Conservation (phyloP, 495 filamentous ascomycete genomes). For the Echria macrotheca region DNA sequence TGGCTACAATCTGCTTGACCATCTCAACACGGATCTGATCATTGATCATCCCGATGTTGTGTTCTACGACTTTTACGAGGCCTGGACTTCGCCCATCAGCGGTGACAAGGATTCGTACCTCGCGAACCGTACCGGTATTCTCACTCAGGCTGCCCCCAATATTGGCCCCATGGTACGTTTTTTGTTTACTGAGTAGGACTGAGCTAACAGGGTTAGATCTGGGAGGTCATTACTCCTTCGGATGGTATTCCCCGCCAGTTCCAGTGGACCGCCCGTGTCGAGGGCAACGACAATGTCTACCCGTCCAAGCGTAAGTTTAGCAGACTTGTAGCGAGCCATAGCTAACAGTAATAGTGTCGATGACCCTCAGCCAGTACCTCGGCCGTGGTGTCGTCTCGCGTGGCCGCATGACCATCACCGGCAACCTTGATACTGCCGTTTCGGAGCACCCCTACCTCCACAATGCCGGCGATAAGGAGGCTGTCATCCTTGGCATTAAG, state of each 20-base stretch:
- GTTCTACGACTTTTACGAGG: constrained; percentile 61
- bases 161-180: constrained; percentile 52
- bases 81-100: constrained; percentile 41
- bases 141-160: constrained; percentile 64
- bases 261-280: constrained; percentile 61
- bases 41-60: constrained; percentile 56
- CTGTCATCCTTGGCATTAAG: constrained; percentile 53
- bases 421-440: constrained; percentile 49
- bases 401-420: constrained; percentile 55
- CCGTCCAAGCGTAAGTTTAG: constrained; percentile 27
- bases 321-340: not conserved
- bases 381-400: constrained; percentile 56
- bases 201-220: constrained; percentile 35
- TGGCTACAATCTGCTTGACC: constrained; percentile 67
- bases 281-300: constrained; percentile 40
- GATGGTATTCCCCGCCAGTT: constrained; percentile 61
- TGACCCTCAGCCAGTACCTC: constrained; percentile 63
- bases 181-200: not conserved
- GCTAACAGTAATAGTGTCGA: constrained; percentile 32
- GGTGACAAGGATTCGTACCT: constrained; percentile 35
- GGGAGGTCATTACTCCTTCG: constrained; percentile 50
- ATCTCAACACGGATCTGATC: constrained; percentile 63
- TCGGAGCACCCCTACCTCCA: constrained; percentile 48
- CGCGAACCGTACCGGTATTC: constrained; percentile 51
- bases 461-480: constrained; percentile 44